These are phyloP conservation scores for Fusarium duplospermum DNA, from an alignment of 2,329 filamentous ascomycete genomes.

Conservation along the genomic window DNA sequence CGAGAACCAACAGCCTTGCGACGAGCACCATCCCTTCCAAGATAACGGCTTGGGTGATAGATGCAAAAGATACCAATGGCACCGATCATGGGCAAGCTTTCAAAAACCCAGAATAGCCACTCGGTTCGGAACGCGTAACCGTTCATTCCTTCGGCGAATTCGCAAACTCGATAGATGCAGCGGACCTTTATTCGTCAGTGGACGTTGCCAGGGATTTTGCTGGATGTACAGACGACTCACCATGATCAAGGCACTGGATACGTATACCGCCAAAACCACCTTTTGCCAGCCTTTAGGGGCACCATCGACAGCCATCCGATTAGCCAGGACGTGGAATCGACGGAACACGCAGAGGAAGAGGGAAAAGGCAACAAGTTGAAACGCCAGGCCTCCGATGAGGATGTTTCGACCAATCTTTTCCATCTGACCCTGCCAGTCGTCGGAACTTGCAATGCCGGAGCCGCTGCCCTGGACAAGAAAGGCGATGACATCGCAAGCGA, in stretches of 20 bases:
- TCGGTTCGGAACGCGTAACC: conserved; percentile 63
- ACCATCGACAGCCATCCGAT: conserved; percentile 28
- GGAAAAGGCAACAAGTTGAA: conserved; percentile 55
- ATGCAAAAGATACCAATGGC: conserved; percentile 62
- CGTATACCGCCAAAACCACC: conserved; percentile 56
- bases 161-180: conserved; percentile 64
- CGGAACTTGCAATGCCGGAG: conserved; percentile 55
- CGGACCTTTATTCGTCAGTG: conserved; percentile 51
- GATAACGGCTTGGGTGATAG: conserved; percentile 59
- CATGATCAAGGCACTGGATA: conserved; percentile 58
- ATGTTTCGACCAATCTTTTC: conserved; percentile 54
- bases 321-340: conserved; percentile 52
- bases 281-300: conserved; percentile 52
- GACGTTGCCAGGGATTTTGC: background rate
- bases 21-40: conserved; percentile 40
- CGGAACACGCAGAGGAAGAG: conserved; percentile 55
- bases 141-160: conserved; percentile 63
- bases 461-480: conserved; percentile 59
- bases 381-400: conserved; percentile 55
- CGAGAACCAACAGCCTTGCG: conserved; percentile 2
- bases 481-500: conserved; percentile 57
- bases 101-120: conserved; percentile 65
- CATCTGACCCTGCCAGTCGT: conserved; percentile 55
- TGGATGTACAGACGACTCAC: conserved; percentile 45
- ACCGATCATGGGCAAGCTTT: conserved; percentile 59